A percentile compares a stretch with the other conserved stretches of the same genome.
Evolutionary conservation across 2,329 filamentous ascomycete genomes (phyloP).

Genomic region (Penicillium digitatum): DNA sequence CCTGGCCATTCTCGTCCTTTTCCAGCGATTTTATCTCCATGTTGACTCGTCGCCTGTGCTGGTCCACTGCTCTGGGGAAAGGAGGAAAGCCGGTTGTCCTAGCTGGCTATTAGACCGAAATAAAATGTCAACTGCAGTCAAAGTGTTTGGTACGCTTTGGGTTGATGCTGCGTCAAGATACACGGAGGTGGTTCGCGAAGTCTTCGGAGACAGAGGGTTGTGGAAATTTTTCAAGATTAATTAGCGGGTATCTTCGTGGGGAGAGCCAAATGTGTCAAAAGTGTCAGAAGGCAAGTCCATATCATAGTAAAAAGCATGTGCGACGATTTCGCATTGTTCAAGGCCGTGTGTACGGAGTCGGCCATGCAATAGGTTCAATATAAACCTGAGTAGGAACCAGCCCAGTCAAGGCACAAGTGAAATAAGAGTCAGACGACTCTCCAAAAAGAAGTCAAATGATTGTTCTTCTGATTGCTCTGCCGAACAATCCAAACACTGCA

Average conservation of each 20-base stretch:
- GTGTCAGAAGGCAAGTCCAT: neutral
- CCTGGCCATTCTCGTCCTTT: slow-evolving; percentile 44
- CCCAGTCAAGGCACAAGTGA: neutral
- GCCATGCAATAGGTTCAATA: neutral
- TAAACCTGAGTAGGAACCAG: slow-evolving; percentile 4
- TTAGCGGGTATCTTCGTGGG: neutral
- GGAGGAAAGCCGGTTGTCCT: neutral
- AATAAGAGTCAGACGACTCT: neutral
- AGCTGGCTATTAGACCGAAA: neutral
- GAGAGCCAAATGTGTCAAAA: neutral
- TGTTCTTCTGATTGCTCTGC: neutral
- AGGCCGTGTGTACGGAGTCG: neutral
- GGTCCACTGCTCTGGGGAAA: neutral
- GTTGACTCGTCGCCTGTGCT: slow-evolving; percentile 7
- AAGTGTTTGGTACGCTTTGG: neutral
- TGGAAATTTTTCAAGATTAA: neutral
- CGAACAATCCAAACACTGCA: neutral
- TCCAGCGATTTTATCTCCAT: slow-evolving; percentile 46
- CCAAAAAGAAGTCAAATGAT: neutral
- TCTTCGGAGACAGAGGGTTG: neutral
- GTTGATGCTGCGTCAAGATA: neutral
- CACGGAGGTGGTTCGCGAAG: neutral
- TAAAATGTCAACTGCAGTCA: neutral
- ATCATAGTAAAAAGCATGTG: neutral
- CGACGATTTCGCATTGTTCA: slow-evolving; percentile 9